phyloP scores from a whole-genome alignment of 768 basidiomycete species.

The Suillus placidus region DNA sequence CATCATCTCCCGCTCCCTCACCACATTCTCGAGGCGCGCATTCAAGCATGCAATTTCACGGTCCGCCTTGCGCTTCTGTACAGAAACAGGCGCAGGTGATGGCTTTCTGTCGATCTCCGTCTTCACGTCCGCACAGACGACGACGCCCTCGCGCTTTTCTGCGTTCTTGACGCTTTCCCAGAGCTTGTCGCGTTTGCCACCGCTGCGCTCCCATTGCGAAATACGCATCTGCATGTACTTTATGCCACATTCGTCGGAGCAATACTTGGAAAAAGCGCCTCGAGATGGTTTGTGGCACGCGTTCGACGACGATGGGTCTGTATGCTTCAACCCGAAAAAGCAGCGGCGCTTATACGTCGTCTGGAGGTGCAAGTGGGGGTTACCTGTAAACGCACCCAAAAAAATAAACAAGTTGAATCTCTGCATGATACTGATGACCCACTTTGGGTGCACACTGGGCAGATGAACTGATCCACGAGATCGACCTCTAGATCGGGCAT shows the following conservation, averaged over 20 bases:
- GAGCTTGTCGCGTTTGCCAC: conserved; percentile 62
- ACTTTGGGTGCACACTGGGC: conserved; percentile 80
- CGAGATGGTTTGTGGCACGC: conserved; percentile 83
- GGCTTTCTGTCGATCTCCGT: conserved; percentile 21
- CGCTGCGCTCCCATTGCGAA: conserved; percentile 60
- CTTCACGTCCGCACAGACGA: conserved; percentile 46
- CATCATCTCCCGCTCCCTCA: conserved; percentile 61
- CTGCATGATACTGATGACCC: conserved; percentile 34
- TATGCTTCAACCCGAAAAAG: conserved; percentile 66
- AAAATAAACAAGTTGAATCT: conserved; percentile 1
- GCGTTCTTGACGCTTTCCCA: conserved; percentile 78
- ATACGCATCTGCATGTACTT: conserved; percentile 70
- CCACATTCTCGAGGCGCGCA: conserved; percentile 55
- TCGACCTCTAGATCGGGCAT: conserved; percentile 84
- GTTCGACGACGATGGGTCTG: conserved; percentile 59
- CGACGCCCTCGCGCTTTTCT: conserved; percentile 70
- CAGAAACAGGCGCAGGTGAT: conserved; percentile 29
- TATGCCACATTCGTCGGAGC: conserved; percentile 85
- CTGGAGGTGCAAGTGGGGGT: conserved; percentile 57
- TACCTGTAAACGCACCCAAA: conserved; percentile 43
- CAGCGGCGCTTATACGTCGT: conserved; percentile 86
- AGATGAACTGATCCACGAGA: conserved; percentile 91
- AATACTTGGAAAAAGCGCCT: conserved; percentile 87
- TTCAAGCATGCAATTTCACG: conserved; percentile 62
- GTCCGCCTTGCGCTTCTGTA: conserved; percentile 49